Evolutionary conservation across 2,329 filamentous ascomycete species (phyloP).

Genomic region (Leptographium lundbergii): DNA sequence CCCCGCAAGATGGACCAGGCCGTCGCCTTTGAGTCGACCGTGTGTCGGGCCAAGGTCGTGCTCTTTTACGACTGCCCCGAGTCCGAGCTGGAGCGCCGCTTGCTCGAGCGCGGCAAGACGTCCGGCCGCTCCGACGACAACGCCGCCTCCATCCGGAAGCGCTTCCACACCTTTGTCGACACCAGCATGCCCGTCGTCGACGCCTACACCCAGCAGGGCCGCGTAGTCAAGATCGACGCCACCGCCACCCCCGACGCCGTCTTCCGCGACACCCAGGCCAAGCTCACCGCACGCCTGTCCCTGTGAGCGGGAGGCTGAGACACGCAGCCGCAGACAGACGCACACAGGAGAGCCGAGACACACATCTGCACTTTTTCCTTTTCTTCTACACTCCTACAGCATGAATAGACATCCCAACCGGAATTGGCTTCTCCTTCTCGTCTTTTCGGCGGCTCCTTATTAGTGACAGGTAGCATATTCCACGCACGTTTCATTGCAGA

Average conservation of each 20-base stretch:
- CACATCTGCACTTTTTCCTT: background rate
- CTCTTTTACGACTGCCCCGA: constrained; percentile 94
- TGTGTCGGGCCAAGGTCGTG: constrained; percentile 73
- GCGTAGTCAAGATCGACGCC: constrained; percentile 71
- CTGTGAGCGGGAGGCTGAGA: constrained; percentile 18
- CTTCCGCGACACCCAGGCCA: constrained; percentile 38
- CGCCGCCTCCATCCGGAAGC: constrained; percentile 87
- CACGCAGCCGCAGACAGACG: background rate
- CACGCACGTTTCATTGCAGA: background rate
- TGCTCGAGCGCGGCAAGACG: constrained; percentile 85
- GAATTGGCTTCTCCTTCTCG: background rate
- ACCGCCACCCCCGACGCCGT: constrained; percentile 52
- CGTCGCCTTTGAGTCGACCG: constrained; percentile 78
- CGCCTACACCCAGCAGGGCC: constrained; percentile 62
- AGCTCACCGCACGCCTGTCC: constrained; percentile 37
- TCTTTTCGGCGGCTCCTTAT: background rate
- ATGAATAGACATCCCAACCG: background rate
- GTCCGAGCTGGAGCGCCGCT: constrained; percentile 68
- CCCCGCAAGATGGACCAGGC: constrained; percentile 97
- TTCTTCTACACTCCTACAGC: background rate
- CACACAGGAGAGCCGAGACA: background rate
- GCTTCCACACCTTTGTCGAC: constrained; percentile 87
- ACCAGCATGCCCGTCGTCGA: constrained; percentile 97
- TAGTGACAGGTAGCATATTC: background rate
- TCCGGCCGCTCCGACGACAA: constrained; percentile 90